A percentile compares a stretch with the other conserved stretches of the same genome.
phyloP scores from a whole-genome alignment of 495 filamentous ascomycete genomes.

The Xylaria telfairii region DNA sequence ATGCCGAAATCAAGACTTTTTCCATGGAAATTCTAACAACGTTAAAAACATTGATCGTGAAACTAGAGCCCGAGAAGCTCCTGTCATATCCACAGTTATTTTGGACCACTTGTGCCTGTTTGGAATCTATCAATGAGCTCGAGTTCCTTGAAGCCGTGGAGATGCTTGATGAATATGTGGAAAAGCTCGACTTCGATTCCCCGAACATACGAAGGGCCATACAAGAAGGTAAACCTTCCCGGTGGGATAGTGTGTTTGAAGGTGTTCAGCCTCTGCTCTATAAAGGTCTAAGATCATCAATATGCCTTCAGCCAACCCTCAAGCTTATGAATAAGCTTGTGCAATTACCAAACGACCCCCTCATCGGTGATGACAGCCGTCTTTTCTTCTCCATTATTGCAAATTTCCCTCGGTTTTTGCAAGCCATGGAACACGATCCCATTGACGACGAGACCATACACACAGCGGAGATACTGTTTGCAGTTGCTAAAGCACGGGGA shows the following conservation, averaged over 20 bases:
- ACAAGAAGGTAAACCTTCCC: slow-evolving; percentile 76
- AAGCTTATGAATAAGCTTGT: slow-evolving; percentile 77
- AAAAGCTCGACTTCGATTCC: slow-evolving; percentile 81
- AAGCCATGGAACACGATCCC: slow-evolving; percentile 71
- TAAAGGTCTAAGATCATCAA: slow-evolving; percentile 89
- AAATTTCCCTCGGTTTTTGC: slow-evolving; percentile 87
- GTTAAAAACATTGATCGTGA: slow-evolving; percentile 84
- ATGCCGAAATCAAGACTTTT: slow-evolving; percentile 89
- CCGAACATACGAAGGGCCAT: slow-evolving; percentile 70
- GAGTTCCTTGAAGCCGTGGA: slow-evolving; percentile 91
- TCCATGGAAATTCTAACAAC: slow-evolving; percentile 98
- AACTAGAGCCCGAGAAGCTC: slow-evolving; percentile 78
- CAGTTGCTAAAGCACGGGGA: slow-evolving; percentile 74
- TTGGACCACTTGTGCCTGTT: slow-evolving; percentile 95
- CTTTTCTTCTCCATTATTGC: slow-evolving; percentile 84
- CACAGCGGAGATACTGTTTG: slow-evolving; percentile 71
- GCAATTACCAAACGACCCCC: slow-evolving; percentile 75
- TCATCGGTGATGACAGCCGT: slow-evolving; percentile 81
- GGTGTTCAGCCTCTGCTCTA: slow-evolving; percentile 85
- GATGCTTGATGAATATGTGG: slow-evolving; percentile 88
- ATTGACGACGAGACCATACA: slow-evolving; percentile 61
- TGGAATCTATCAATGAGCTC: slow-evolving; percentile 92
- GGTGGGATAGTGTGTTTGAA: slow-evolving; percentile 90
- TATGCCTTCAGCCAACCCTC: slow-evolving; percentile 78
- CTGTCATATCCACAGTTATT: slow-evolving; percentile 91